A percentile compares a stretch with the other conserved stretches of the same genome.
These are phyloP conservation scores for Phytopythium oedochilum DNA, from an alignment of 352 stramenopile genomes.

Conservation along the genomic window DNA sequence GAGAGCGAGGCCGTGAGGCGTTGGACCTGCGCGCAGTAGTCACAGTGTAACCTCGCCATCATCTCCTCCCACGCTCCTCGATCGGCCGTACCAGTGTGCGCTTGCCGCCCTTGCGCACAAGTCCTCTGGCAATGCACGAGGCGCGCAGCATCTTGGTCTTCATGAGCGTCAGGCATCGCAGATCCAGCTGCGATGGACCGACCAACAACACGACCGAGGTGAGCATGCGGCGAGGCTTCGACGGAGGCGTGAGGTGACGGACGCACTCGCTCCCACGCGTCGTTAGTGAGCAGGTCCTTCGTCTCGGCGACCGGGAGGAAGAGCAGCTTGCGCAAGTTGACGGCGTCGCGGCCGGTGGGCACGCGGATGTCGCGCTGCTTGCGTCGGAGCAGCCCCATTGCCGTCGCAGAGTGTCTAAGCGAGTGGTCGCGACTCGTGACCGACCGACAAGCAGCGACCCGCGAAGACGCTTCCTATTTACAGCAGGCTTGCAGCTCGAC, in stretches of 20 bases:
- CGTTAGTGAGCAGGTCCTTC: conserved; percentile 56
- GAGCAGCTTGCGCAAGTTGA: conserved; percentile 78
- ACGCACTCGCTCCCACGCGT: conserved; percentile 63
- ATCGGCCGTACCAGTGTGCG: conserved; percentile 28
- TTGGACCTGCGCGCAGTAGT: conserved; percentile 23
- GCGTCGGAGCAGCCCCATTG: conserved; percentile 56
- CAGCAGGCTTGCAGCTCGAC: no score
- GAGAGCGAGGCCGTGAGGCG: conserved; percentile 51
- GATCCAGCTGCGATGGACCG: conserved; percentile 42
- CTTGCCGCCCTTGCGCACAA: conserved; percentile 67
- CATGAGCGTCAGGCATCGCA: conserved; percentile 77
- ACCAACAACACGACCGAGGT: not conserved
- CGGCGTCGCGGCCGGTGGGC: conserved; percentile 59
- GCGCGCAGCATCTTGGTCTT: conserved; percentile 82
- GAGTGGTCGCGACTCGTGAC: not conserved
- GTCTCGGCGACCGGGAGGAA: conserved; percentile 70
- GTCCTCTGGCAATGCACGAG: conserved; percentile 60
- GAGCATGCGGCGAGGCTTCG: not conserved
- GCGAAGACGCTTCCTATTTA: no score
- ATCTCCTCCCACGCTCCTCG: no score
- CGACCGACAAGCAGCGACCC: no score
- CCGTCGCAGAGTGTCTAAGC: not conserved
- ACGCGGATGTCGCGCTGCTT: conserved; percentile 69
- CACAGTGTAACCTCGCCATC: no score
- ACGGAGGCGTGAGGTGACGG: not conserved